phyloP scores from a whole-genome alignment of 345 rosid species.

The Barbarea vulgaris region DNA sequence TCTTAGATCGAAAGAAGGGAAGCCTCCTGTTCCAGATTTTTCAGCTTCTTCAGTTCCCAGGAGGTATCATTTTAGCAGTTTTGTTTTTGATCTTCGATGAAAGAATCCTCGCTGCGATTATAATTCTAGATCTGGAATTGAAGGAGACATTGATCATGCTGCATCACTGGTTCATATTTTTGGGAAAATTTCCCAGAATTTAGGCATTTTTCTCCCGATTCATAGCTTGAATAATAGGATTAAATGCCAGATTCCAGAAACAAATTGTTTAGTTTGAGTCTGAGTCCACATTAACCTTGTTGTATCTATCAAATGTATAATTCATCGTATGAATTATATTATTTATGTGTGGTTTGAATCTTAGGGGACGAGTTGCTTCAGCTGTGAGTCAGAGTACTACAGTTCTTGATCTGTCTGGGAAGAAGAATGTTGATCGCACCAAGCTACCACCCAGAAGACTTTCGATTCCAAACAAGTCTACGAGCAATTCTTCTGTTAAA shows the following conservation, averaged over 20 bases:
- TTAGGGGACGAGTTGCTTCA: constrained; percentile 53
- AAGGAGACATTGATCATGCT: background rate
- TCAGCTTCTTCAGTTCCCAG: constrained; percentile 46
- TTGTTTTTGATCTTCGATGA: background rate
- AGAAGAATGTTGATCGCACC: constrained; percentile 58
- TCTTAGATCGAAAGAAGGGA: constrained; percentile 60
- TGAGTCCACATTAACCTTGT: background rate
- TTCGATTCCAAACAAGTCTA: constrained; percentile 64
- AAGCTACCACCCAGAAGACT: constrained; percentile 80
- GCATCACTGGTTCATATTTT: constrained; percentile 4
- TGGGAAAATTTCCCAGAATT: background rate
- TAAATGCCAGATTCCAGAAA: background rate
- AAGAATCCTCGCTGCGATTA: background rate
- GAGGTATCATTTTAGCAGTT: background rate
- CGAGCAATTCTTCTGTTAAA: constrained; percentile 45
- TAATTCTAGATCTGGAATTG: constrained; percentile 2
- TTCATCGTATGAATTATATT: background rate
- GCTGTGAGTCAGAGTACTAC: constrained; percentile 74
- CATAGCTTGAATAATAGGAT: background rate
- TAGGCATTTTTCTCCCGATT: background rate
- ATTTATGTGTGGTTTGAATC: background rate
- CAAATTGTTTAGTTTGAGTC: background rate
- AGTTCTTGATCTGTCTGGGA: constrained; percentile 66
- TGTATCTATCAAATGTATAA: background rate
- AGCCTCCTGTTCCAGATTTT: constrained; percentile 48